Conservation (phyloP, 768 basidiomycete species). For the Clathrus columnatus region DNA sequence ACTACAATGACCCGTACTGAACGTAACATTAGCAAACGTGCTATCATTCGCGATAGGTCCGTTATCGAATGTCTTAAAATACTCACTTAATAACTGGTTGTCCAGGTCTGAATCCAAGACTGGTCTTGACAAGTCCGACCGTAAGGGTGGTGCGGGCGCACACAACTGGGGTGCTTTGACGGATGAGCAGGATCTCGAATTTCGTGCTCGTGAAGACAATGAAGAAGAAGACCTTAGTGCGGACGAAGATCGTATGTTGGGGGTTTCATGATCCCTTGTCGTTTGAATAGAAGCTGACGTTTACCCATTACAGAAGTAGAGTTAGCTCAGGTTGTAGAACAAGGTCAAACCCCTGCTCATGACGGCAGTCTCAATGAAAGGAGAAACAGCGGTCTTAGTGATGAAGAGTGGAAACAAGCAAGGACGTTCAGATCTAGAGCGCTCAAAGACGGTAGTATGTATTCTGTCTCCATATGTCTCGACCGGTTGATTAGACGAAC, state of each 20-base stretch:
- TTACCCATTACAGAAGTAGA: too few relatives aligned
- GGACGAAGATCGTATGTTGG: conserved; percentile 23
- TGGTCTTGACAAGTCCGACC: conserved; percentile 60
- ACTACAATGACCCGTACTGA: conserved; percentile 67
- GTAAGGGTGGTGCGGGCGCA: conserved; percentile 71
- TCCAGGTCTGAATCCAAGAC: conserved; percentile 65
- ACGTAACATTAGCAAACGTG: conserved; percentile 62
- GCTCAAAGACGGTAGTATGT: conserved; percentile 51
- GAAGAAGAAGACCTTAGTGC: conserved; percentile 34
- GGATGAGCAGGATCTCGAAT: conserved; percentile 55
- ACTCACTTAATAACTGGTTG: background rate
- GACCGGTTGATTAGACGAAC: background rate
- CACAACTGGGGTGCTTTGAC: conserved; percentile 80
- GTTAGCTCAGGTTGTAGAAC: conserved; percentile 10
- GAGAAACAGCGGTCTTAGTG: conserved; percentile 27
- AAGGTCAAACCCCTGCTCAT: conserved; percentile 13
- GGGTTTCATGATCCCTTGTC: background rate
- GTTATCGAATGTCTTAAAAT: background rate
- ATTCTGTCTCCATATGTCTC: background rate
- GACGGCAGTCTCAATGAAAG: conserved; percentile 8
- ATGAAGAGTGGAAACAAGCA: conserved; percentile 60
- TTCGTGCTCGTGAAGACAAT: conserved; percentile 44
- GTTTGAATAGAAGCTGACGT: conserved; percentile 2
- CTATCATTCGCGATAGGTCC: conserved; percentile 52
- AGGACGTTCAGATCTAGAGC: conserved; percentile 64